Percentiles rank a stretch among this genome's conserved stretches.
Conservation (phyloP, 257 asterid genomes). For the Primulina tabacum region DNA sequence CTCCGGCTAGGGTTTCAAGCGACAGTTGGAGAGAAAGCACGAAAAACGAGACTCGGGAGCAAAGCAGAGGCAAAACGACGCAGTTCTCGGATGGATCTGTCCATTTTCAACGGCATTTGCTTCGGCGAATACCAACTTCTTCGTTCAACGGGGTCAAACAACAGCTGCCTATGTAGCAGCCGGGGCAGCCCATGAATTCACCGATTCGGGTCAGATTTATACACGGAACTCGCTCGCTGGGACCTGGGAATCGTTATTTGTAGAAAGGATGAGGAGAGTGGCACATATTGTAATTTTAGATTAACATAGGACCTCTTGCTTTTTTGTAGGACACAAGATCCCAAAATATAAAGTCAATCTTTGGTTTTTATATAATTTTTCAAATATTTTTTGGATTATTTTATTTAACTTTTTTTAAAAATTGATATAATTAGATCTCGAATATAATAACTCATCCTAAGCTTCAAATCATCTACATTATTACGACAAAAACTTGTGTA, state of each 20-base stretch:
- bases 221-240: conserved; percentile 14
- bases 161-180: conserved; percentile 13
- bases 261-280: conserved; percentile 17
- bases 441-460: too few species aligned
- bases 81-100: conserved; percentile 48
- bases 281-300: conserved; percentile 18
- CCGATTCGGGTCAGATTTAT: conserved; percentile 20
- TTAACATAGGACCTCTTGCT: not conserved
- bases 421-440: too few species aligned
- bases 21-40: not conserved
- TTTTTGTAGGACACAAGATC: not conserved
- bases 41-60: conserved; percentile 17
- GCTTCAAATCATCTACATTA: too few species aligned
- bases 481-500: too few species aligned
- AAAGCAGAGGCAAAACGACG: conserved; percentile 19
- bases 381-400: too few species aligned
- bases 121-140: conserved; percentile 59
- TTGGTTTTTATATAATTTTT: not conserved
- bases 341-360: not conserved
- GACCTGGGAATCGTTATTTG: conserved; percentile 21
- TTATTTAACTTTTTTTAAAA: too few species aligned
- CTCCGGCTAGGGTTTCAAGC: conserved; percentile 30
- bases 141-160: conserved; percentile 50
- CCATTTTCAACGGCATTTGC: conserved; percentile 48
- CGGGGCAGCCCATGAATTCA: conserved; percentile 14